A percentile compares a stretch with the other conserved stretches of the same genome.
phyloP scores from a whole-genome alignment of 139 green algal species.

The Chlamydomonas incerta region DNA sequence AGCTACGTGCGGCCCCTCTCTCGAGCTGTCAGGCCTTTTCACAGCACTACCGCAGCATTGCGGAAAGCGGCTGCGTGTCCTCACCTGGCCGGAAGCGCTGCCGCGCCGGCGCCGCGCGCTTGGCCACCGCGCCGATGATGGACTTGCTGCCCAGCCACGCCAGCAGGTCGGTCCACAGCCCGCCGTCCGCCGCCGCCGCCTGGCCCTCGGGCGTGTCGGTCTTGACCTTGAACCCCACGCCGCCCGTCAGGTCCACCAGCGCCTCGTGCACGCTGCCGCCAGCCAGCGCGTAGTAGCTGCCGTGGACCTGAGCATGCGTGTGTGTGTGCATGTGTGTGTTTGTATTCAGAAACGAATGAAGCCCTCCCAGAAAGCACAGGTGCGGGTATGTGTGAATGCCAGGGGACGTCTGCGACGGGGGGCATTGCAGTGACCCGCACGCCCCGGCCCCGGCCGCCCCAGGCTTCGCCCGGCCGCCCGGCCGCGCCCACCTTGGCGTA shows the following conservation, averaged over 20 bases:
- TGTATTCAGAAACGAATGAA: too few species aligned
- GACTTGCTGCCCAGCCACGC: slow-evolving; percentile 22
- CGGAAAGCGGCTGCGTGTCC: too few species aligned
- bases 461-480: too few species aligned
- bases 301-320: slow-evolving; percentile 57
- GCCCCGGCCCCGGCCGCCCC: neutral
- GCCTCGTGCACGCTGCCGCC: slow-evolving; percentile 54
- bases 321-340: too few species aligned
- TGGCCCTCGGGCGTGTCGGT: slow-evolving; percentile 20
- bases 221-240: slow-evolving; percentile 60
- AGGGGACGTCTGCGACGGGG: too few species aligned
- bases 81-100: slow-evolving; percentile 27
- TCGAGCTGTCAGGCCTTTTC: too few species aligned
- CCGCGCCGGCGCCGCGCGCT: neutral
- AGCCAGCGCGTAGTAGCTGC: slow-evolving; percentile 60
- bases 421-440: too few species aligned
- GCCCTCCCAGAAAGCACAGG: too few species aligned
- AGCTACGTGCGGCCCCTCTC: too few species aligned
- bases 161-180: slow-evolving; percentile 41
- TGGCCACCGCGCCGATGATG: slow-evolving; percentile 43
- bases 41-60: too few species aligned
- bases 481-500: slow-evolving; percentile 65
- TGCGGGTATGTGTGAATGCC: too few species aligned
- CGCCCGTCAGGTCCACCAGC: slow-evolving; percentile 71
- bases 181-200: neutral